Evolutionary conservation across 164 flowering plant genomes (phyloP).

Genomic region (Pachysandra terminalis): DNA sequence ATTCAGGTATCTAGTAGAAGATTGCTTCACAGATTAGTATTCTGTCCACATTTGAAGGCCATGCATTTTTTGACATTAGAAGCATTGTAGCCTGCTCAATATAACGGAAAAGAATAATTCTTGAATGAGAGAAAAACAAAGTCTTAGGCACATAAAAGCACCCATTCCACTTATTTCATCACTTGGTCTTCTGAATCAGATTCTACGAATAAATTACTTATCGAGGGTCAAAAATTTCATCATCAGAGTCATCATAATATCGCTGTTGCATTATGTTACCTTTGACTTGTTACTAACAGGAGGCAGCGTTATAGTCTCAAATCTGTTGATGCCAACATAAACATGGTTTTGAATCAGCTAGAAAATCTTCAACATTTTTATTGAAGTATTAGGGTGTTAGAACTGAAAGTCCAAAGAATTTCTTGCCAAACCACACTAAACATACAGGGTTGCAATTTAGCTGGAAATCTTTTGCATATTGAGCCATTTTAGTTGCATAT

Average conservation of each 20-base stretch:
- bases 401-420: background rate
- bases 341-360: background rate
- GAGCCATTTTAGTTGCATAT: too few relatives aligned
- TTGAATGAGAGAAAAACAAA: too few relatives aligned
- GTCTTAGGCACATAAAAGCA: background rate
- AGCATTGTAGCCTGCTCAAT: background rate
- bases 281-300: background rate
- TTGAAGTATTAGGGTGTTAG: background rate
- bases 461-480: too few relatives aligned
- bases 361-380: background rate
- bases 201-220: background rate
- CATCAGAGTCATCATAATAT: background rate
- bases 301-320: background rate
- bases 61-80: background rate
- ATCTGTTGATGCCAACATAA: background rate
- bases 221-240: too few relatives aligned
- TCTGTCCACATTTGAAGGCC: background rate
- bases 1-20: conserved; percentile 52
- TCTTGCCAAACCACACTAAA: background rate
- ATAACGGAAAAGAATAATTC: background rate
- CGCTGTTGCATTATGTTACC: background rate
- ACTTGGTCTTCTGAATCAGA: background rate
- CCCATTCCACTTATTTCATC: background rate
- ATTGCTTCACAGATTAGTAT: background rate
- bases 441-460: background rate